These are phyloP conservation scores for Colletotrichum truncatum DNA, from an alignment of 2,329 filamentous ascomycete genomes.

Conservation along the genomic window DNA sequence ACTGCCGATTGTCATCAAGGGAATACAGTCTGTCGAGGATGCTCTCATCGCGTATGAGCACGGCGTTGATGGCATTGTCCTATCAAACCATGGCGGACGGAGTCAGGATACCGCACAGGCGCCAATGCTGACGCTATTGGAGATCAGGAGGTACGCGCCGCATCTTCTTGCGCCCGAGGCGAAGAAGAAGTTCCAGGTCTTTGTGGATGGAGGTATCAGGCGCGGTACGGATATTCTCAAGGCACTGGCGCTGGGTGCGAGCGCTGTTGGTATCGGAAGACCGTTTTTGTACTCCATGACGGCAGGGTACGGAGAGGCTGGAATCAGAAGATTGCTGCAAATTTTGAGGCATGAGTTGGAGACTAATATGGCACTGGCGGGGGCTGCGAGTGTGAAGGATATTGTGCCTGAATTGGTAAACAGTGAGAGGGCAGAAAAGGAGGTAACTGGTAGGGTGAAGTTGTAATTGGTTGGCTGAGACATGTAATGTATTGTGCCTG, in stretches of 20 bases:
- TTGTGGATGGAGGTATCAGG: constrained; percentile 72
- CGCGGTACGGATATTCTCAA: constrained; percentile 76
- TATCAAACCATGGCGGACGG: constrained; percentile 76
- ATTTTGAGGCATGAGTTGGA: constrained; percentile 56
- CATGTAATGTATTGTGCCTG: too few relatives aligned
- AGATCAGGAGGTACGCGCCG: constrained; percentile 59
- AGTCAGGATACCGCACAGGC: constrained; percentile 53
- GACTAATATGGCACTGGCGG: constrained; percentile 65
- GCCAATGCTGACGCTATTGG: constrained; percentile 30
- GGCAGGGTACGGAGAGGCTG: constrained; percentile 53
- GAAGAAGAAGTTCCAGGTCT: constrained; percentile 52
- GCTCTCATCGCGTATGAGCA: constrained; percentile 66
- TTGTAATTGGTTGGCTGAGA: too few relatives aligned
- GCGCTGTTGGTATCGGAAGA: constrained; percentile 75
- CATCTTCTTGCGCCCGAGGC: constrained; percentile 43
- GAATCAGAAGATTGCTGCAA: constrained; percentile 59
- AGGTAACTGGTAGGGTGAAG: constrained; percentile 30
- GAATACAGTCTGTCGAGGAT: constrained; percentile 72
- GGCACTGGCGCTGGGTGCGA: constrained; percentile 69
- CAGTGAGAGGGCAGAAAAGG: constrained; percentile 31
- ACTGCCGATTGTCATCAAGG: constrained; percentile 72
- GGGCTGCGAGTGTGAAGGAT: constrained; percentile 73
- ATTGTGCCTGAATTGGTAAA: constrained; percentile 51
- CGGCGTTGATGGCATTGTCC: constrained; percentile 72
- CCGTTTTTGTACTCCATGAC: constrained; percentile 67